Evolutionary conservation across 495 filamentous ascomycete genomes (phyloP).

Genomic region (Clohesyomyces aquaticus): DNA sequence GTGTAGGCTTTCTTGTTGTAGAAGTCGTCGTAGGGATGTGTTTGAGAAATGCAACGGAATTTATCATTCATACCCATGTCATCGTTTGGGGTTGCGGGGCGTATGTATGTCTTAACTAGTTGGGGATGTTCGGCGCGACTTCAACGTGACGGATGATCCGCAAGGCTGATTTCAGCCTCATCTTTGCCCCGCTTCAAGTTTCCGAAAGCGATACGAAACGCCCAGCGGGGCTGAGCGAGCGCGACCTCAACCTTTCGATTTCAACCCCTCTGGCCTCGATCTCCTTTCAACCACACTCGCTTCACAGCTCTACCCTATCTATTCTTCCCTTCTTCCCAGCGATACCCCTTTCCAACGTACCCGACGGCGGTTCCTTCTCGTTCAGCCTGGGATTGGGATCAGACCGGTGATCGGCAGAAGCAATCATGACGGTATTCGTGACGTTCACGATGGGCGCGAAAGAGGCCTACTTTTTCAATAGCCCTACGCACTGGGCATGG

Average conservation of each 20-base stretch:
- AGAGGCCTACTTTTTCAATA: conserved; percentile 38
- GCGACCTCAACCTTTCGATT: not conserved
- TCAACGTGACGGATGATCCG: conserved; percentile 6
- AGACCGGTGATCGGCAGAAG: too few species aligned
- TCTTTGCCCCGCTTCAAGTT: not conserved
- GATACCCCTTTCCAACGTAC: not conserved
- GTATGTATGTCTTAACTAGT: too few species aligned
- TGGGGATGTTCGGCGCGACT: too few species aligned
- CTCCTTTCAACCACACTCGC: not conserved
- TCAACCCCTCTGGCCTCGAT: not conserved
- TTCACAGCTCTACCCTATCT: not conserved
- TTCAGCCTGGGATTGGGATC: not conserved
- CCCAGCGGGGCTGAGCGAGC: not conserved
- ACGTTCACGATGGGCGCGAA: conserved; percentile 35
- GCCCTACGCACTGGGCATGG: conserved; percentile 39
- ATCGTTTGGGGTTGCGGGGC: too few species aligned
- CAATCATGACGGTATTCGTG: conserved; percentile 29
- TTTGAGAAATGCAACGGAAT: too few species aligned
- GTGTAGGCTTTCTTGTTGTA: too few species aligned
- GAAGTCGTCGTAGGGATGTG: not conserved
- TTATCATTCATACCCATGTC: too few species aligned
- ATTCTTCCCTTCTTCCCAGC: not conserved
- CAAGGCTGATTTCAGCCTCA: conserved; percentile 3
- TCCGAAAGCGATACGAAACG: not conserved
- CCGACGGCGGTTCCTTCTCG: not conserved